A percentile compares a stretch with the other conserved stretches of the same genome.
Evolutionary conservation across 305 asterid genomes (phyloP).

Genomic region (Fraxinus paxiana): DNA sequence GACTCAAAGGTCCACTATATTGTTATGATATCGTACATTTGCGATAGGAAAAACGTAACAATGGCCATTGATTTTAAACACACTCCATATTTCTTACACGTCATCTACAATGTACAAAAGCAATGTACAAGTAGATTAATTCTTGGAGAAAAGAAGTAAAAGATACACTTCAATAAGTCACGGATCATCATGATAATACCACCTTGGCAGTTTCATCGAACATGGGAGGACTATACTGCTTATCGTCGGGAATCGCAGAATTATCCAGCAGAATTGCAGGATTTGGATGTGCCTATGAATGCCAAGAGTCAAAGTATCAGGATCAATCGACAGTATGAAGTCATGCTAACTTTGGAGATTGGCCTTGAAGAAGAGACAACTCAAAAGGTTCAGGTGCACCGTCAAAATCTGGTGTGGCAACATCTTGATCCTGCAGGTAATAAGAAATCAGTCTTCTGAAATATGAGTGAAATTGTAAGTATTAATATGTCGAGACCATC

Average conservation of each 20-base stretch:
- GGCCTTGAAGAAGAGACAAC: constrained; percentile 27
- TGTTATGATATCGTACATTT: too few relatives aligned
- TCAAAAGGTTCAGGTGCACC: constrained; percentile 27
- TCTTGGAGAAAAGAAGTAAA: background rate
- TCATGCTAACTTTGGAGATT: constrained; percentile 24
- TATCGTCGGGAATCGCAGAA: background rate
- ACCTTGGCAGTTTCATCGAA: background rate
- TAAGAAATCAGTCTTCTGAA: background rate
- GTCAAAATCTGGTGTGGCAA: constrained; percentile 21
- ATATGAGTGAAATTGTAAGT: background rate
- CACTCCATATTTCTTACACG: too few relatives aligned
- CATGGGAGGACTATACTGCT: background rate
- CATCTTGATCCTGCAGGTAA: constrained; percentile 31
- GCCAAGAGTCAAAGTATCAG: background rate
- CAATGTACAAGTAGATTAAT: too few relatives aligned
- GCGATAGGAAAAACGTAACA: too few relatives aligned
- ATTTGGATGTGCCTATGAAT: background rate
- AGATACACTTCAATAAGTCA: background rate
- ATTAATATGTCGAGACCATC: background rate
- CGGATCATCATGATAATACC: background rate
- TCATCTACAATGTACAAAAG: too few relatives aligned
- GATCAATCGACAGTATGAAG: background rate
- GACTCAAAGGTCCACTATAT: too few relatives aligned
- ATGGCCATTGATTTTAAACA: too few relatives aligned
- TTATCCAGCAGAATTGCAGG: background rate